phyloP scores from a whole-genome alignment of 306 rosid species.

The Acacia melanoxylon region DNA sequence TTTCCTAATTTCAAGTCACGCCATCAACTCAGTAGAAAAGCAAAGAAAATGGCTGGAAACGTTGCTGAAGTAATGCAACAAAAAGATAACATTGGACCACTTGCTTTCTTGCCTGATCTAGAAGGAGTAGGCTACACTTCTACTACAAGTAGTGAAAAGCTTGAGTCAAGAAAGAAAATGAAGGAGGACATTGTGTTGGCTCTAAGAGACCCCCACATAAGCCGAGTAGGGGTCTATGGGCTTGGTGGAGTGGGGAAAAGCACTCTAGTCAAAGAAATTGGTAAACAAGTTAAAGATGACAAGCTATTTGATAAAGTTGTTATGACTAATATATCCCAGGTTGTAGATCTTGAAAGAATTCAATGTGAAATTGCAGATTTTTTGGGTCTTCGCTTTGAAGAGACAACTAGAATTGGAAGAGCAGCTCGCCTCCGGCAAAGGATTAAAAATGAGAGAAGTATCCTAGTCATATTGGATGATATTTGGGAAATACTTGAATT shows the following conservation, averaged over 20 bases:
- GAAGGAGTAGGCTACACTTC: neutral
- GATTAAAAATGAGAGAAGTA: neutral
- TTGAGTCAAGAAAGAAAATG: neutral
- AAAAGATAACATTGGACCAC: neutral
- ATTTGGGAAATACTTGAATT: neutral
- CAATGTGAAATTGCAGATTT: neutral
- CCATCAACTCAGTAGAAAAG: neutral
- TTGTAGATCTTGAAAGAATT: neutral
- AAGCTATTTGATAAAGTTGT: neutral
- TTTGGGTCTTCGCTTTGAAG: neutral
- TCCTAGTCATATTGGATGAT: neutral
- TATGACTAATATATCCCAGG: neutral
- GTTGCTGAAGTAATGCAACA: neutral
- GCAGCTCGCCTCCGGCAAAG: neutral
- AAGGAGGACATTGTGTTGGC: neutral
- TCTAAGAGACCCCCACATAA: neutral
- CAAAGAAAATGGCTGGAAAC: neutral
- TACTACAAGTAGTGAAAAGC: neutral
- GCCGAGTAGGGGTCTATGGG: neutral
- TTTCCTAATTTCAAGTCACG: neutral
- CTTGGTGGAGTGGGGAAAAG: neutral
- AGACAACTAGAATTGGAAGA: neutral
- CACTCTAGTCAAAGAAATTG: neutral
- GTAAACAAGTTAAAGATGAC: neutral
- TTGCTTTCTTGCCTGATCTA: neutral